Evolutionary conservation across 352 stramenopile species (phyloP), one percentile per base, ranked within the genome.

Genomic region (Phytopythium helicoides): DNA sequence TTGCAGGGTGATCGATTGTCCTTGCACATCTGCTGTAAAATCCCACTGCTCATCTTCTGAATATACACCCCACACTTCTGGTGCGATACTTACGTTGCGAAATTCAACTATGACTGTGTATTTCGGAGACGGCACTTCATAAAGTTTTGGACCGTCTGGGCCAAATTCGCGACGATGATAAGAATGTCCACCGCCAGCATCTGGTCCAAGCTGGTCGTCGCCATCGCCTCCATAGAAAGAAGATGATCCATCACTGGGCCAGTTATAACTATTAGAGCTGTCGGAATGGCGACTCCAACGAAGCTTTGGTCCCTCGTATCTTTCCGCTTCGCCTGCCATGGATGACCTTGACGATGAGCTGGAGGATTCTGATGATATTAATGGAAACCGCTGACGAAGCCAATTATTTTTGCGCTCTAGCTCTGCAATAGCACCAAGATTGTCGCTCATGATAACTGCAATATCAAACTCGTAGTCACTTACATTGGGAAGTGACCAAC

Each of bases 401-500:
- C 56, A 60, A 12, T 65, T 40, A 47, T 82, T 79, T 22, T 58
- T 51, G 15, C 10, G n/a, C 1, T 58, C 58, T 1, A 60, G 48
- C 31, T 44, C 41, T 6, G 44, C 7, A 39, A 81, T 76, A 16
- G 58, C 11, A n/a, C 50, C 42, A 14, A 22, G 60, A 50, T 81
- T 81, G 56, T 81, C 64, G 47, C 54, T 61, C 5, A 62, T 39
- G 9, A 36, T 49, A 12, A 75, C 71, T 23, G 62, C 53, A 8
- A 81, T 51, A 18, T 65, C 66, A 7, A 79, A 16, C 12, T 57
- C 46, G 36, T 65, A 63, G 15, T 56, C n/a, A 8, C 47, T 60
- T 0, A 47, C 47, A 19, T 73, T 64, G n/a, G 55, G 55, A 16
- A 70, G 54, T 28, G 58, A 47, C 18, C 12, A 6, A 3, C 28